Base-by-base conservation (phyloP, 148 eudicot genomes). In the Fagopyrum esculentum region DNA sequence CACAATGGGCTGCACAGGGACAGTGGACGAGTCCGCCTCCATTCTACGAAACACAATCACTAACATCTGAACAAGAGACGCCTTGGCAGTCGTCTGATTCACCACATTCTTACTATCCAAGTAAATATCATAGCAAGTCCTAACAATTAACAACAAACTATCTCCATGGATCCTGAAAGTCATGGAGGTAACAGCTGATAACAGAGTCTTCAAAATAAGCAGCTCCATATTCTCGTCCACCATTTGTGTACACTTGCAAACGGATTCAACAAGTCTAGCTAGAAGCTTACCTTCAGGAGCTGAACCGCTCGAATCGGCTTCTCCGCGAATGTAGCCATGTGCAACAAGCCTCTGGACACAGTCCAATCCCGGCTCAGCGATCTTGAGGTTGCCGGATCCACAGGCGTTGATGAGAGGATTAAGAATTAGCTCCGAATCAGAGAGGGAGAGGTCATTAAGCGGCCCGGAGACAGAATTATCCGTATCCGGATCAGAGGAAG, bases 21-120 rank as follows among this genome's bases (percentile, higher is more conserved):
- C 99, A 0, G 97, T 84, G 0, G 91, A 85, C 4, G 97, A 95
- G 81, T 95, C 97, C 0, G 99, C 99, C 85, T 95, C 99, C 99
- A 95, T 95, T 50, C 99, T 74, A 69, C 97, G 72, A 26, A 95
- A 95, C 68, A 95, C 96, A n/a, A 95, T 95, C 78, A 95, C 92
- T 51, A 95, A 82, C 97, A 95, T 92, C 84, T 95, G 99, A 56
- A 90, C 87, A 86, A 95, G 76, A 12, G 96, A 89, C 43, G 99
- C 99, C 75, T 95, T 95, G 0, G 99, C 94, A 1, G 99, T 95
- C 0, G 91, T 89, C 82, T 95, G 98, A 85, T 95, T 95, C 81
- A 95, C 97, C 79, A 84, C 85, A 81, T 86, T 95, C 83, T 83
- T 91, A 81, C 97, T 95, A 55, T 79, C 90, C 73, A 95, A 75